Base-by-base conservation (phyloP, 2,329 filamentous ascomycete genomes). In the Claviceps sp. region DNA sequence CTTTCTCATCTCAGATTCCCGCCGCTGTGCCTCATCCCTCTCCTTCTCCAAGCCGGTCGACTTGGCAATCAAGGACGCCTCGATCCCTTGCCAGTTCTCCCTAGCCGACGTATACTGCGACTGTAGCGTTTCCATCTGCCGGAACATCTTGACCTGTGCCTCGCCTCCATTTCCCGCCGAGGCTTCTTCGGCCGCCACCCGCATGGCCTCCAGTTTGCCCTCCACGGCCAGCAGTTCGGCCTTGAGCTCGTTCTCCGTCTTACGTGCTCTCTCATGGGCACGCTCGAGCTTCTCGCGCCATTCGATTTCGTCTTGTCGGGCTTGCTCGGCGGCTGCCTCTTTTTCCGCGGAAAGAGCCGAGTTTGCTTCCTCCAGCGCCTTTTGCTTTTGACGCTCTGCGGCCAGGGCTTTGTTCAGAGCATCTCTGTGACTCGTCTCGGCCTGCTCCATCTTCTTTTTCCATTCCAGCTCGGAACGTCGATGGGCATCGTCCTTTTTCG, bases 51-150 rank as follows among this genome's bases (percentile, higher is more conserved):
- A 73, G 48, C 74, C 84, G 4, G 83, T 77, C 11, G 93, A 77
- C 53, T 90, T 81, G 22, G 87, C 81, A 49, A 91, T 78, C 37
- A 98, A 70, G 2, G 87, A 94, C 10, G 86, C 81, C 67, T 98
- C 91, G 56, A 98, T 94, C 0, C 89, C 88, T 64, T 96, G 90
- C 93, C 94, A 98, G 61, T 98, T 98, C 62, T 95, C 89, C 59
- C 88, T 93, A 1, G 93, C 93, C 51, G 94, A 83, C 1, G 89
- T 83, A 68, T 98, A 95, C 65, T 98, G 94, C 6, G 87, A 93
- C 67, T 98, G 93, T 40, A 98, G 71, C 0, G 88, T 96, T 70
- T 98, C 93, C 51, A 98, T 86, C 68, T 98, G 94, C 42, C 93
- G 82, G 44, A 97, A 74, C 42, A 97, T 74, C 66, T 96, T 97